Base-by-base conservation (phyloP, 164 flowering plant species). In the Liriodendron chinense region DNA sequence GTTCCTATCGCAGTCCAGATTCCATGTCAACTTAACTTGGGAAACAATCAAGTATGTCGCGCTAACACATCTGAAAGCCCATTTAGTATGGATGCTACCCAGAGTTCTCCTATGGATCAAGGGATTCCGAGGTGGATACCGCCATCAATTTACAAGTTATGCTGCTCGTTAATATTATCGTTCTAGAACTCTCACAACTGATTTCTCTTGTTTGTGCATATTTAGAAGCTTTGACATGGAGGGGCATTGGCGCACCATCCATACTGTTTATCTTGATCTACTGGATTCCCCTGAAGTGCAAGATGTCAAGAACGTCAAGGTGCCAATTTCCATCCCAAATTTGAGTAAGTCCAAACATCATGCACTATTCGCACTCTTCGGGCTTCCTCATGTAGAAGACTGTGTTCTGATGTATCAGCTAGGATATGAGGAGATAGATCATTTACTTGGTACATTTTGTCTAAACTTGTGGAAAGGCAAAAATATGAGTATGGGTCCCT, bases 221-320 rank as follows among this genome's bases (percentile, higher is more conserved):
- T 80, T 75, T 72, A 77, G 82, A 78, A 81, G 84, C 80, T 78
- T 78, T 69, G 73, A 81, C 59, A 80, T 77, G 82, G 87, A 83
- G 73, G 82, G 68, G 12, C 92, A 83, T 12, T 91, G 96, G 93
- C 81, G 66, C 74, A 85, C 86, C 34, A 79, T 90, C 72, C 86
- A 91, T 72, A 90, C 84, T 74, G 91, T 90, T 21, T 86, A 82
- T 72, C 53, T 78, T 79, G 91, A 89, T 80, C 77, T 79, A 57
- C 72, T 82, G 21, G 78, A 80, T 74, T 84, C 93, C 21, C 92
- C 93, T 7, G 85, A 82, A 12, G 73, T 64, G 2, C 74, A 72
- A 65, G 71, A 80, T 61, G 22, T 69, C 64, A 77, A 80, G 69
- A 84, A 76, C 22, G 64, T 24, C 43, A 84, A 73, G 62, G 67